Evolutionary conservation across 139 green algal genomes (phyloP).

Genomic region (Picochlorum sp.): DNA sequence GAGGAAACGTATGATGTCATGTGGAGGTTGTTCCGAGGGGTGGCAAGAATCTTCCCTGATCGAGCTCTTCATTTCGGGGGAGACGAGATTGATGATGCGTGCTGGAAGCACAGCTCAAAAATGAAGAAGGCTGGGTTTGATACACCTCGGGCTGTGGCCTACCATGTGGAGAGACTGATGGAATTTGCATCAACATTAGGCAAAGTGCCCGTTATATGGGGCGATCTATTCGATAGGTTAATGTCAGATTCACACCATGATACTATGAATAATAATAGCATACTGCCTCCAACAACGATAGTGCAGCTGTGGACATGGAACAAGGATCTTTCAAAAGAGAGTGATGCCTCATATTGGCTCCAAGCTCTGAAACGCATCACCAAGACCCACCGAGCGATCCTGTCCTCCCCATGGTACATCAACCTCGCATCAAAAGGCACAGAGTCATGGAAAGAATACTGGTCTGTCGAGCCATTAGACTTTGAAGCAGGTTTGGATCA

Average conservation of each 20-base stretch:
- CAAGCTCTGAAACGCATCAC: neutral
- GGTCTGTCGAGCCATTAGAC: neutral
- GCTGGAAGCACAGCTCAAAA: slow-evolving; percentile 41
- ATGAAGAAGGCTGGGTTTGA: slow-evolving; percentile 5
- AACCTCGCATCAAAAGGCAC: neutral
- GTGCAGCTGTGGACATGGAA: neutral
- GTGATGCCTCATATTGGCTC: neutral
- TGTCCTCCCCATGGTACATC: neutral
- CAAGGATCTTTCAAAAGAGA: neutral
- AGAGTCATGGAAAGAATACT: slow-evolving; percentile 2
- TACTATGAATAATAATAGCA: neutral
- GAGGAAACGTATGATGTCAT: neutral
- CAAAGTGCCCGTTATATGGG: neutral
- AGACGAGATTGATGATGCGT: slow-evolving; percentile 50
- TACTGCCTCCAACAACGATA: neutral
- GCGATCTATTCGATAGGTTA: neutral
- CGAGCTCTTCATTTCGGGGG: slow-evolving; percentile 46
- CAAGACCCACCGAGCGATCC: neutral
- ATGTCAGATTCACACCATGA: neutral
- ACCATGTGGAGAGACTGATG: slow-evolving; percentile 12
- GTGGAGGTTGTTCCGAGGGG: slow-evolving; percentile 33
- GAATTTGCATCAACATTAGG: neutral
- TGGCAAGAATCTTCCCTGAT: slow-evolving; percentile 36
- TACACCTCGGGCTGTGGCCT: slow-evolving; percentile 9
- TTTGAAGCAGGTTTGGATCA: slow-evolving; percentile 17